Conservation (phyloP, 1,284 basidiomycete species). For the Pseudozyma pruni region DNA sequence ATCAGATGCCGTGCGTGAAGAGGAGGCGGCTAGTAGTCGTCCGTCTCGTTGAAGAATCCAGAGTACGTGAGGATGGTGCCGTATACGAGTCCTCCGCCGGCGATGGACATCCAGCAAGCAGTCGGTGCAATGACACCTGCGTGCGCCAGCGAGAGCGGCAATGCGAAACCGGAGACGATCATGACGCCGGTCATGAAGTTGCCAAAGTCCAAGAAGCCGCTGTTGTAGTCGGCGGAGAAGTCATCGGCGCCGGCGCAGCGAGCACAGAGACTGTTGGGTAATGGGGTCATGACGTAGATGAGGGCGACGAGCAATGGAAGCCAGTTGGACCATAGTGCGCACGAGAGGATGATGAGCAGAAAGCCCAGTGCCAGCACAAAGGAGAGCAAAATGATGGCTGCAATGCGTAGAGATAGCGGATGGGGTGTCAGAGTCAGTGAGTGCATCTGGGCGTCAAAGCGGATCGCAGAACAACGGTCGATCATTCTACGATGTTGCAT, state of each 20-base stretch:
- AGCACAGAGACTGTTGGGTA: constrained; percentile 85
- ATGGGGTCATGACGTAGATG: constrained; percentile 92
- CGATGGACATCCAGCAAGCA: constrained; percentile 92
- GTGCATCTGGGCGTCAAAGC: too few species aligned
- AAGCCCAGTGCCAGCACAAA: constrained; percentile 97
- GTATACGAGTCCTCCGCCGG: constrained; percentile 93
- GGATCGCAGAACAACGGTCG: too few species aligned
- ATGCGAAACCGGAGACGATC: constrained; percentile 88
- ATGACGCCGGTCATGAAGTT: constrained; percentile 91
- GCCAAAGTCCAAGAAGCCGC: constrained; percentile 80
- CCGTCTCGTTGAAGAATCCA: constrained; percentile 60
- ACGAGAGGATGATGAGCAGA: constrained; percentile 95
- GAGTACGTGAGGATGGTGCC: constrained; percentile 74
- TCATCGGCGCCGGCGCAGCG: constrained; percentile 72
- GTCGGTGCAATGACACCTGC: constrained; percentile 84
- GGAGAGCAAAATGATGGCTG: constrained; percentile 71
- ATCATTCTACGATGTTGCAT: neutral
- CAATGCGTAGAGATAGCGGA: neutral
- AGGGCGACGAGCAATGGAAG: constrained; percentile 93
- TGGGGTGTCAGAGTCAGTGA: neutral
- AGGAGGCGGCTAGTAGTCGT: constrained; percentile 40
- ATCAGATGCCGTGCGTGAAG: too few species aligned
- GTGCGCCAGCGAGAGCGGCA: constrained; percentile 91
- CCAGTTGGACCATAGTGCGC: constrained; percentile 97
- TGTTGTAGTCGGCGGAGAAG: constrained; percentile 72